Conservation (phyloP, 2,329 filamentous ascomycete species). For the Penicillium occitanis region DNA sequence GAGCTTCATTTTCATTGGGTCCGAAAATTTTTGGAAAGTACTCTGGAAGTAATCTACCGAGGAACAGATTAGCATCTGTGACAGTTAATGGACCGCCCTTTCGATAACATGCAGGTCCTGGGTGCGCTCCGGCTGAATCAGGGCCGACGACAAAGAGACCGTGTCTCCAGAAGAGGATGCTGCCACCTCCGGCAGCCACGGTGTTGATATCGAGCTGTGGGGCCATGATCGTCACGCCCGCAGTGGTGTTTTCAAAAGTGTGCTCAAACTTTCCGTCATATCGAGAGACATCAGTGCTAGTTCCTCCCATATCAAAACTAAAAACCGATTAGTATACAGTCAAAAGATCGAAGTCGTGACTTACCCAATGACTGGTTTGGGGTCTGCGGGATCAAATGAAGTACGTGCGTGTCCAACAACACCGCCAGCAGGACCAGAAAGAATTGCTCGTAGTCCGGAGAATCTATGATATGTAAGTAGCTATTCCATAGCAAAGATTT, state of each 20-base stretch:
- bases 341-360: not conserved
- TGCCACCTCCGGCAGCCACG: constrained; percentile 76
- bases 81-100: constrained; percentile 87
- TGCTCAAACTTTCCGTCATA: constrained; percentile 87
- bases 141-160: constrained; percentile 87
- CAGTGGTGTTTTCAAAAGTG: constrained; percentile 87
- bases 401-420: constrained; percentile 91
- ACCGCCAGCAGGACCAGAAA: constrained; percentile 86
- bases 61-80: constrained; percentile 84
- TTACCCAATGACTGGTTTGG: constrained; percentile 61
- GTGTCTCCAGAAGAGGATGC: constrained; percentile 73
- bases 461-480: constrained; percentile 51
- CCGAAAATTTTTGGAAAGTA: constrained; percentile 51
- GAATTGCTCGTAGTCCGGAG: constrained; percentile 76
- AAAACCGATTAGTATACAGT: constrained; percentile 36
- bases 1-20: constrained; percentile 25
- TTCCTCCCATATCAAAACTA: constrained; percentile 94
- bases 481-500: not conserved
- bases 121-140: constrained; percentile 83
- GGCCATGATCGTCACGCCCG: constrained; percentile 87
- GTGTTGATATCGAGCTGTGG: constrained; percentile 92
- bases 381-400: constrained; percentile 76
- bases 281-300: constrained; percentile 80
- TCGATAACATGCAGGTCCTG: constrained; percentile 85
- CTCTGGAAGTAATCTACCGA: constrained; percentile 78